Evolutionary conservation across 495 filamentous ascomycete genomes (phyloP), one percentile per base, ranked within the genome.

Genomic region (Annulohypoxylon moriforme): DNA sequence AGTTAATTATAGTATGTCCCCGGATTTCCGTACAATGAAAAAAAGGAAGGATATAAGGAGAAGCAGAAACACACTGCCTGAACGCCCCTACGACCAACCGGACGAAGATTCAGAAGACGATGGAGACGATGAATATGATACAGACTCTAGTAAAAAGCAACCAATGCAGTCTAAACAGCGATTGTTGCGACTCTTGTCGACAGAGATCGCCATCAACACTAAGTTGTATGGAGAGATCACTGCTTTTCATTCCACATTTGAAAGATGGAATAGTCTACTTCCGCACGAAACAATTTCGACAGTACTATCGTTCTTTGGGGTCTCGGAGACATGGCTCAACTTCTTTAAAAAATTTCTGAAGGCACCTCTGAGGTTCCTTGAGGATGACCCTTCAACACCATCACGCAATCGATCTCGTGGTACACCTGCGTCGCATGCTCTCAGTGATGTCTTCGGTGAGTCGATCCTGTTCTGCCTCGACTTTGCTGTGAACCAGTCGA

Each of bases 401-500:
- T 40, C 75, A 13, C 86, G 90, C 3, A 85, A 77, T 50, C 79
- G 86, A 11, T 60, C 67, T 33, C 72, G 73, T n/a, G 90, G 89
- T 3, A 80, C 88, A 10, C 89, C 89, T 5, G 85, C 87, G 42
- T 85, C 86, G 24, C 89, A 92, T 74, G 80, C 81, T 3, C 78
- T 92, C 10, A 89, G 87, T 20, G 81, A 87, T 46, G 75, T 87
- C 40, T 85, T 91, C 47, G 87, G 88, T 4, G 90, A 92, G 64
- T 80, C 82, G 0, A 77, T 90, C 10, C 77, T 92, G 0, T 91
- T 91, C 75, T 88, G 85, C 67, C 83, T 92, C 76, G 90, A 92
- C 68, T 90, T 86, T 63, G 80, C 87, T 1, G 84, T 92, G 44
- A 92, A 92, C 61, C 86, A 90, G 61, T 74, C 73, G 8, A 85